Evolutionary conservation across 495 filamentous ascomycete species (phyloP), one percentile per base, ranked within the genome.

Genomic region (Apiosordaria backusii): DNA sequence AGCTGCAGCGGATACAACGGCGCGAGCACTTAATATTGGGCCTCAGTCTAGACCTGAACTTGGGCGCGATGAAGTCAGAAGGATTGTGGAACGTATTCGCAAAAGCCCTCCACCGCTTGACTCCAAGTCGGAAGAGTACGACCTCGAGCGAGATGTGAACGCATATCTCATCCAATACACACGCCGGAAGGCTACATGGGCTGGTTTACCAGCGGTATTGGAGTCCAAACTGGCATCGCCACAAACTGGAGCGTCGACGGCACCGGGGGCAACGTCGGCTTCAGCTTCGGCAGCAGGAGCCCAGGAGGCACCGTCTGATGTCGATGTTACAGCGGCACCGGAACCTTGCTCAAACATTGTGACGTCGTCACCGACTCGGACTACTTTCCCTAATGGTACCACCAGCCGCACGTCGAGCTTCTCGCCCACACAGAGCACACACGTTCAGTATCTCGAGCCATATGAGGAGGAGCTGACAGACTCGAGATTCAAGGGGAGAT

Each of bases 141-240:
- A 63, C 26, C 63, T 66, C 13, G 65, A 65, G 15, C 19, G 60
- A 13, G 68, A 70, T 65, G 66, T 70, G 23, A 70, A 70, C 53
- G 68, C 62, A n/a, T 70, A 70, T 10, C 67, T 68, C n/a, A 71
- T 70, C 1, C 67, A 71, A 23, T 71, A 69, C 35, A 65, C 57
- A 5, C 25, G 26, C 0, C 23, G 64, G 4, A 27, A n/a, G 4
- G 57, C 60, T 4, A 4, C 23, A 59, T 3, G 7, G 3, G 16
- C 61, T 6, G 19, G 22, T 10, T 45, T 50, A 27, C 4, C 29
- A 24, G 10, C 27, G 3, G 1, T 1, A 23, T 15, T 25, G 23
- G 40, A 18, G 16, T 40, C 23, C 16, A 62, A 18, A 5, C 22
- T 63, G 2, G n/a, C 45, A 45, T 60, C 66, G 25, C 50, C 59